Evolutionary conservation across 148 eudicot genomes (phyloP), one percentile per base, ranked within the genome.

Genomic region (Fallopia convolvulus): DNA sequence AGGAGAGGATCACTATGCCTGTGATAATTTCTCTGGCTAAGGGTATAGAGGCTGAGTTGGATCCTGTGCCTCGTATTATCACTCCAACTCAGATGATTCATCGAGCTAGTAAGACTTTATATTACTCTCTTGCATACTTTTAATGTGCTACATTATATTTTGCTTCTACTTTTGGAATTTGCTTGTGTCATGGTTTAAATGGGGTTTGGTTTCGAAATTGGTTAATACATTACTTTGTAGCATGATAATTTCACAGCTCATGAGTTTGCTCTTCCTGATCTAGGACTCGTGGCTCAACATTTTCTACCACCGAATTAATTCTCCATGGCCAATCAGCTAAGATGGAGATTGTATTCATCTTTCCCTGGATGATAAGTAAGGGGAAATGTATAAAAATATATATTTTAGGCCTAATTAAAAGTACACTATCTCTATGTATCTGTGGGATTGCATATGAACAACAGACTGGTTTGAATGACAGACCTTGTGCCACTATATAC

Each of bases 11-110:
- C 72, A 83, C 78, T 39, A 18, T 60, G 50, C 97, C 97, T 0
- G 82, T 93, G 21, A 87, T 93, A 11, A 81, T 93, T 80, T 93
- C 97, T 13, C 78, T 93, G 79, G 90, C 98, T 0, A 91, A 91
- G 84, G 98, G 98, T 40, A 89, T 91, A 33, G 98, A 93, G 82
- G 97, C 94, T 21, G 93, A 89, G 74, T 81, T 93, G 79, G 90
- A 86, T 77, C 94, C 97, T 0, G 84, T 85, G 61, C 98, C 97
- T 0, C 85, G 86, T 21, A 93, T 93, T 36, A 83, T 93, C 39
- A 93, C 97, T 41, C 98, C 97, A 1, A 93, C 97, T 78, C 94
- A 93, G 52, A 90, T 91, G 88, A 93, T 93, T 76, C 88, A 79
- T 71, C 86, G 82, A 72, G 97, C 94, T 71, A 90, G 98, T 93